Evolutionary conservation across 352 stramenopile genomes (phyloP), one percentile per base, ranked within the genome.

Genomic region (Pythium biforme): DNA sequence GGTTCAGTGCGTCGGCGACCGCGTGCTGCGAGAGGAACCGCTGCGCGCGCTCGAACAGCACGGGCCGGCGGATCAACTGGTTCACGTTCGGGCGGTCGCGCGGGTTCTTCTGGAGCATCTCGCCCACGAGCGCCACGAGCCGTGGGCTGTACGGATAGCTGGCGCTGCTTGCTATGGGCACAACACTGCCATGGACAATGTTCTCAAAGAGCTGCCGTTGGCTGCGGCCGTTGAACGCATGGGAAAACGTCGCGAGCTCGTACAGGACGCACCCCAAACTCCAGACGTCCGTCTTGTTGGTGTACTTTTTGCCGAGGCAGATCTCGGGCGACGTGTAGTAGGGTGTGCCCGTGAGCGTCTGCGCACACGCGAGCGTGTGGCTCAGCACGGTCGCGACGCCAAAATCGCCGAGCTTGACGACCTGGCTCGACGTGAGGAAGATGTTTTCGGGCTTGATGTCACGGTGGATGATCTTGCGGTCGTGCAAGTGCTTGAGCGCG

Each of bases 251-350:
- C 3, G 60, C 70, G 71, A 98, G 86, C 73, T 98, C 94, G 71
- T 97, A 98, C 23, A 98, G 61, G 10, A 98, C 81, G 67, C 92
- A 98, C 2, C 94, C 94, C 15, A 98, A 73, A 31, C 92, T 97
- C 94, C 94, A 98, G 19, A 98, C 70, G 65, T 98, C 94, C 0
- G 86, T 95, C 73, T 98, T 98, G 59, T 92, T 78, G 54, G 97
- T 96, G 78, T 98, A 98, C 15, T 77, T 76, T 52, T 94, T 82
- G 17, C 95, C 93, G 14, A 97, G 75, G 66, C 89, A 97, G 46
- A 98, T 96, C 70, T 98, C 94, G 39, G 94, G 94, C 10, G 89
- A 96, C 48, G 97, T 97, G 76, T 98, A 98, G 72, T 97, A 98
- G 52, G 83, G 83, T 2, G 83, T 92, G 10, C 83, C 83, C 15